Base-by-base conservation (phyloP, 129 eudicot genomes). In the Chrysanthemum seticuspe region DNA sequence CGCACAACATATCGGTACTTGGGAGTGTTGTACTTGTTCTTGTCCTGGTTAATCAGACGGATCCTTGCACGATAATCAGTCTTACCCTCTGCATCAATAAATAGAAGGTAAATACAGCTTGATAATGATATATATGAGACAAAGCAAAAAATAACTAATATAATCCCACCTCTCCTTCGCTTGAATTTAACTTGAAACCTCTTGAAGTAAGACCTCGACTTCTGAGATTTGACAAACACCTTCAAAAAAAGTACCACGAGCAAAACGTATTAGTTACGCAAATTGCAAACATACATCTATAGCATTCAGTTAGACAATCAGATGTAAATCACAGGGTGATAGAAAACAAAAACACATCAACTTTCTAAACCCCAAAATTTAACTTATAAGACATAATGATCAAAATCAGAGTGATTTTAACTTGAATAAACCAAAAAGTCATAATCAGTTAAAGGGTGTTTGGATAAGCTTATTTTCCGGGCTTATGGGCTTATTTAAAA, bases 21-120 rank as follows among this genome's bases (percentile, higher is more conserved):
- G 0, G 85, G 85, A 3, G 87, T 84, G 71, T 79, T 83, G 76
- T 83, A 83, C 82, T 83, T 83, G 62, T 83, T 83, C 62, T 83
- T 79, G 74, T 83, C 87, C 64, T 83, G 87, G 13, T 83, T 83
- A 50, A 79, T 83, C 59, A 83, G 40, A 25, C 87, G 85, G 23
- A 76, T 74, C 69, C 88, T 80, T 14, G 88, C 88, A 31, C 88
- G 78, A 68, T 84, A 84, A 49, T 84, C 88, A 16, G 88, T 84
- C 83, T 84, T 84, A 14, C 88, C 85, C 74, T 77, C 88, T 84
- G 83, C 71, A 50, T 25, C 10, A 47, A 45, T 50, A 50, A 6
- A 59, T 13, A 51, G 14, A 21, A 50, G 36, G 49, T 36, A 47
- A 6, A 40, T 2, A 21, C 3, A 55, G 44, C 23, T 44, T 10